Base-by-base conservation (phyloP, 1,284 basidiomycete genomes). In the Fomitopsis schrenkii region DNA sequence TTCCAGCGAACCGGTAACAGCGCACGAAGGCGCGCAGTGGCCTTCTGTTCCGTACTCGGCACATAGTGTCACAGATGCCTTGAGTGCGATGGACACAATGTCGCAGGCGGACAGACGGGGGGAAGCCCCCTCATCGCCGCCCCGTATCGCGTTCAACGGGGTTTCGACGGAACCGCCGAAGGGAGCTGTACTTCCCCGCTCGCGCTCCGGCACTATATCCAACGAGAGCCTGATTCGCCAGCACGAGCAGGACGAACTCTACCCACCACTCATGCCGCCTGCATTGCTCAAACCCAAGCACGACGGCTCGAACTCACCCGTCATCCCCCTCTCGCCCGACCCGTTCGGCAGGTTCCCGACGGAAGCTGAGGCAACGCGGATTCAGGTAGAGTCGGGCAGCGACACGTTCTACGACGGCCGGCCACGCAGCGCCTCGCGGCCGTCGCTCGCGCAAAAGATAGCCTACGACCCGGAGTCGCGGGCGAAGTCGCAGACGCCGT, bases 291-390 rank as follows among this genome's bases (percentile, higher is more conserved):
- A 63, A 44, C 64, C 64, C 50, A 52, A 45, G 35, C 42, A 36
- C 8, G 41, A 62, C 45, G 63, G 66, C 60, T 46, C 61, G 52
- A 68, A 73, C 58, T 83, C 78, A 42, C 85, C 83, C 60, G 73
- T 82, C 58, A 87, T 92, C 60, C 90, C 90, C 36, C 76, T 91
- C 22, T 90, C 90, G 7, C 88, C 90, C 8, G 90, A 92, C 74
- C 90, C 90, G 36, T 92, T 92, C 69, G 85, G 87, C 19, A 80
- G 90, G 30, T 87, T 83, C 67, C 80, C 90, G 19, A 87, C 86
- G 0, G 71, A 79, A 15, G 71, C 77, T 38, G 79, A 80, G 48
- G 15, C 59, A 58, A 50, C 36, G 12, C 30, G 58, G 5, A 36
- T 62, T 9, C 2, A 36, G 2, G 63, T 63, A 28, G 62, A 63